These are phyloP conservation scores for Aspergillus viridinutans DNA, from an alignment of 2,329 filamentous ascomycete genomes.

Conservation along the genomic window DNA sequence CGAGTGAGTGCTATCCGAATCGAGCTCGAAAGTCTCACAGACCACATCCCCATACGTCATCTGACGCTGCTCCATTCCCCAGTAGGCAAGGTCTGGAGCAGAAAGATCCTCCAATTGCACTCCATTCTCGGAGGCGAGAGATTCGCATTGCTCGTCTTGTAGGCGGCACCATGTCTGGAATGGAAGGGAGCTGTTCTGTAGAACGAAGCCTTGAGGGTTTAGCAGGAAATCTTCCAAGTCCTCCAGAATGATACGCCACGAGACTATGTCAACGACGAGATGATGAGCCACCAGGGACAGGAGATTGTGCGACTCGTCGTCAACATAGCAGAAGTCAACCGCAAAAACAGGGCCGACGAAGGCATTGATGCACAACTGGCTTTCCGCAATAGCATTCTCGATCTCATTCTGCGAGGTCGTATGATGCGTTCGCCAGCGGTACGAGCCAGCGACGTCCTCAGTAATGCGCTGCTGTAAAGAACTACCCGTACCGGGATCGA, in stretches of 20 bases:
- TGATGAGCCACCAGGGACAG: constrained; percentile 37
- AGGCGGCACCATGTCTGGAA: constrained; percentile 37
- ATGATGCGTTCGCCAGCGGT: constrained; percentile 21
- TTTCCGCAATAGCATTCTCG: constrained; percentile 23
- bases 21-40: constrained; percentile 32
- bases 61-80: constrained; percentile 27
- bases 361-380: constrained; percentile 32
- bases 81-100: constrained; percentile 31
- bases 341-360: constrained; percentile 39
- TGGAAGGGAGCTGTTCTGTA: constrained; percentile 26
- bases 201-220: constrained; percentile 20
- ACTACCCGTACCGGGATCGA: constrained; percentile 12
- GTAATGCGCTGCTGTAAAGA: constrained; percentile 28
- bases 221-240: constrained; percentile 36
- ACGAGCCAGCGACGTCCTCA: constrained; percentile 25
- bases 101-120: constrained; percentile 19
- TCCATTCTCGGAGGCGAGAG: constrained; percentile 10
- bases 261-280: constrained; percentile 38
- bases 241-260: constrained; percentile 38
- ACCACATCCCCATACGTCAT: constrained; percentile 35
- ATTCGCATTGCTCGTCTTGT: constrained; percentile 24
- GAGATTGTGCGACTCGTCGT: constrained; percentile 26
- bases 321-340: constrained; percentile 39
- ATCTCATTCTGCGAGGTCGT: constrained; percentile 16
- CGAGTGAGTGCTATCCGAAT: constrained; percentile 20